A percentile compares a stretch with the other conserved stretches of the same genome.
Conservation (phyloP, 2,329 filamentous ascomycete species). For the Aspergillus chevalieri region DNA sequence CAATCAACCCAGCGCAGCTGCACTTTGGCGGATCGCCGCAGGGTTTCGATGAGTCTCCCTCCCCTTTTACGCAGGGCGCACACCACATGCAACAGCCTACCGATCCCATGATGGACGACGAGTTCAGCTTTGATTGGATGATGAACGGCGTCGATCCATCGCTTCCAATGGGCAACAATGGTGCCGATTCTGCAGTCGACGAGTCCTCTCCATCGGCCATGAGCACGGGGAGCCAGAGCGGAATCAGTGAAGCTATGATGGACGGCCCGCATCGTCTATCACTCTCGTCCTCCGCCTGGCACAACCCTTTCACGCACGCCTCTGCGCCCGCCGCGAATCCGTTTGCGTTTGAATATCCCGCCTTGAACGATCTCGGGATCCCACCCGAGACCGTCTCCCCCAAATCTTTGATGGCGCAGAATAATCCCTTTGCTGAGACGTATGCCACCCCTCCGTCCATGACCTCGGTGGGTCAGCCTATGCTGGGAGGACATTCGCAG, state of each 20-base stretch:
- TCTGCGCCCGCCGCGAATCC: slow-evolving; percentile 56
- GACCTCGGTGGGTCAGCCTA: slow-evolving; percentile 65
- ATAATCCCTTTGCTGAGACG: slow-evolving; percentile 60
- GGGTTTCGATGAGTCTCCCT: slow-evolving; percentile 35
- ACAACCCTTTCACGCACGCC: slow-evolving; percentile 60
- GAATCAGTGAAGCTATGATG: slow-evolving; percentile 74
- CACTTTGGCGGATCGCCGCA: slow-evolving; percentile 78
- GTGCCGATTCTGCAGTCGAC: slow-evolving; percentile 75
- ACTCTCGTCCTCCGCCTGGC: slow-evolving; percentile 56
- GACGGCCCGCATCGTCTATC: slow-evolving; percentile 64
- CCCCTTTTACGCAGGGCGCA: slow-evolving; percentile 36
- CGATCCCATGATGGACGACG: slow-evolving; percentile 56
- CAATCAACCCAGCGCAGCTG: slow-evolving; percentile 61
- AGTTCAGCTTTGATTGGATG: slow-evolving; percentile 80
- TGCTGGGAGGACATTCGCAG: slow-evolving; percentile 58
- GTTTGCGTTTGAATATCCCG: slow-evolving; percentile 68
- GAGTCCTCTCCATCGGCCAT: slow-evolving; percentile 93
- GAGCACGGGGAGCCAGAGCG: slow-evolving; percentile 85
- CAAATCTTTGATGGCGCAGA: slow-evolving; percentile 65
- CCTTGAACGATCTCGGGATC: slow-evolving; percentile 70
- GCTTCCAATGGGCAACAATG: slow-evolving; percentile 58
- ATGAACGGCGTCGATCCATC: slow-evolving; percentile 73
- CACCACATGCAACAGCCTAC: slow-evolving; percentile 49
- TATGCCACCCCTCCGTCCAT: slow-evolving; percentile 74
- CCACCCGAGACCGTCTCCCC: slow-evolving; percentile 69